Evolutionary conservation across 768 basidiomycete species (phyloP).

Genomic region (Omphalotus guepiniiformis): DNA sequence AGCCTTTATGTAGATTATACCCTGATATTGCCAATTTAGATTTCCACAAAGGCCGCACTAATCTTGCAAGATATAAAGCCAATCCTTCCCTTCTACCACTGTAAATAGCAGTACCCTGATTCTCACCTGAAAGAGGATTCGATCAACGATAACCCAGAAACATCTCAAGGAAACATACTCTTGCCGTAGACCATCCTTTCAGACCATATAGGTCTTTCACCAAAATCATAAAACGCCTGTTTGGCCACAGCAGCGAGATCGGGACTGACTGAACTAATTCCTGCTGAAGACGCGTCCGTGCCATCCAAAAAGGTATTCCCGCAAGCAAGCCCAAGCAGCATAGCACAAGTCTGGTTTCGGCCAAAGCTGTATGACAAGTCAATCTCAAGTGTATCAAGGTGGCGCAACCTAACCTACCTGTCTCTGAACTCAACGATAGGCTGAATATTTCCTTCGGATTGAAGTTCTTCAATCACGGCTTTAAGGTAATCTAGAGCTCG

Average conservation of each 20-base stretch:
- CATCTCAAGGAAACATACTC: constrained; percentile 45
- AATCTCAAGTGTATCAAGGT: neutral
- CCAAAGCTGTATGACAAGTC: constrained; percentile 60
- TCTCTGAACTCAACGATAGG: constrained; percentile 82
- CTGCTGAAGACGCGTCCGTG: constrained; percentile 39
- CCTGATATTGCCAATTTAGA: constrained; percentile 63
- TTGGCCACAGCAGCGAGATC: constrained; percentile 72
- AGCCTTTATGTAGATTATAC: constrained; percentile 32
- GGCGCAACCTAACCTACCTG: constrained; percentile 41
- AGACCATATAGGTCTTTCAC: constrained; percentile 79
- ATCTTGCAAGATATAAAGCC: constrained; percentile 79
- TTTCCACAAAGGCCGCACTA: constrained; percentile 87
- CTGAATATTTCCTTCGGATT: constrained; percentile 70
- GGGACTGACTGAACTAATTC: constrained; percentile 49
- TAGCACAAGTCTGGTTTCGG: constrained; percentile 87
- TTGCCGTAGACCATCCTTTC: constrained; percentile 76
- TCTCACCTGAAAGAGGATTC: constrained; percentile 42
- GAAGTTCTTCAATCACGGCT: constrained; percentile 77
- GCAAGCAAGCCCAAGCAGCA: constrained; percentile 82
- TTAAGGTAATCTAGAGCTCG: constrained; percentile 82
- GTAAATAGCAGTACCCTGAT: constrained; percentile 70
- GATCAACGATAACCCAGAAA: too few relatives aligned
- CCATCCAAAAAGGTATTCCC: constrained; percentile 77
- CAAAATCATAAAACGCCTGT: constrained; percentile 83
- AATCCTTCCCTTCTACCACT: constrained; percentile 89